These are phyloP conservation scores for Fusarium algeriense DNA, from an alignment of 2,329 filamentous ascomycete genomes.

Conservation along the genomic window DNA sequence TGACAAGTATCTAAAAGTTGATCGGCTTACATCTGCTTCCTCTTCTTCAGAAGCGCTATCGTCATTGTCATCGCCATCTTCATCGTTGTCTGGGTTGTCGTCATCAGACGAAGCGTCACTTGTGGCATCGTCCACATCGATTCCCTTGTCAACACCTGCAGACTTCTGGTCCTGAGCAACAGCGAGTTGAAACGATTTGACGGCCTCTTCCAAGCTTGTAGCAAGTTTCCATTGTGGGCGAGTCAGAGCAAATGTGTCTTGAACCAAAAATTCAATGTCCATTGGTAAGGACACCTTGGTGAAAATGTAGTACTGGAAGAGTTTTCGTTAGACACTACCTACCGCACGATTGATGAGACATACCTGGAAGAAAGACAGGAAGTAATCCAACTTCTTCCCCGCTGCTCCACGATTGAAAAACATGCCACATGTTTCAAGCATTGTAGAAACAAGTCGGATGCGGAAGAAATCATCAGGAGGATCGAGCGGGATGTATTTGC, in stretches of 20 bases:
- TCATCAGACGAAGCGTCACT: slow-evolving; percentile 82
- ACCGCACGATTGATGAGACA: neutral
- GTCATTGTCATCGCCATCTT: slow-evolving; percentile 72
- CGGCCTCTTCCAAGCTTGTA: slow-evolving; percentile 83
- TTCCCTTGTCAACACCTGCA: slow-evolving; percentile 75
- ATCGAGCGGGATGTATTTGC: slow-evolving; percentile 82
- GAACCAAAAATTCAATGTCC: slow-evolving; percentile 97
- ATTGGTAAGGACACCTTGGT: slow-evolving; percentile 92
- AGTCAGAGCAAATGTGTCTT: slow-evolving; percentile 87
- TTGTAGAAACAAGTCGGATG: slow-evolving; percentile 87
- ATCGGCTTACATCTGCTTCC: slow-evolving; percentile 64
- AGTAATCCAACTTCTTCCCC: slow-evolving; percentile 98
- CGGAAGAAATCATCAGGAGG: slow-evolving; percentile 96
- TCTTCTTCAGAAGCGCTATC: slow-evolving; percentile 71
- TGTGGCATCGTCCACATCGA: slow-evolving; percentile 79
- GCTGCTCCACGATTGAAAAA: slow-evolving; percentile 95
- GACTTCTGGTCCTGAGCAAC: slow-evolving; percentile 90
- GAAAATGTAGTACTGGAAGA: slow-evolving; percentile 83
- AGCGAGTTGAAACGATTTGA: slow-evolving; percentile 85
- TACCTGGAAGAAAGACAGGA: slow-evolving; percentile 92
- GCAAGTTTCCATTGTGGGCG: slow-evolving; percentile 94
- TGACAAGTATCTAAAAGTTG: neutral
- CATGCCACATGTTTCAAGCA: slow-evolving; percentile 94
- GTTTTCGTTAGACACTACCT: slow-evolving; percentile 12
- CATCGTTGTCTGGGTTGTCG: slow-evolving; percentile 75